A percentile compares a stretch with the other conserved stretches of the same genome.
Conservation (phyloP, 305 asterid species). For the Solanum hybrid region DNA sequence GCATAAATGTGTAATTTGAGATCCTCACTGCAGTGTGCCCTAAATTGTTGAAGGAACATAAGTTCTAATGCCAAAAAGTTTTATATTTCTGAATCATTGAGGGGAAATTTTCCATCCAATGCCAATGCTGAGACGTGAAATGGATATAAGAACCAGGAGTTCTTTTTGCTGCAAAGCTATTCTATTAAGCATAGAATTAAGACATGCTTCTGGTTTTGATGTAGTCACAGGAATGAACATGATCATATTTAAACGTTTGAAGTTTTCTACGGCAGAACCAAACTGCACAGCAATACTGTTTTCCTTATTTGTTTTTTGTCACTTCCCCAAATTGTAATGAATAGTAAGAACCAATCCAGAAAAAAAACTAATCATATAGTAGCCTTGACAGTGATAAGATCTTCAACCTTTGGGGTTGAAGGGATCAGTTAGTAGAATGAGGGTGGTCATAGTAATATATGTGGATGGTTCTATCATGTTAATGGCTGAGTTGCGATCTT, state of each 20-base stretch:
- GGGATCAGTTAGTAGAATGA: background rate
- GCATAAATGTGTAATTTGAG: background rate
- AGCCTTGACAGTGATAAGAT: background rate
- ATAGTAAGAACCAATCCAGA: background rate
- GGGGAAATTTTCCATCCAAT: background rate
- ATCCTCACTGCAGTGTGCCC: background rate
- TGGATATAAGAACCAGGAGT: background rate
- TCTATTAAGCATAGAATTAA: background rate
- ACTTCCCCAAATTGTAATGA: background rate
- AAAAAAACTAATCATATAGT: background rate
- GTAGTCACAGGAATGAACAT: background rate
- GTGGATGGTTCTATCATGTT: background rate
- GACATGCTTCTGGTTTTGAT: background rate
- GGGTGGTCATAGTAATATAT: background rate
- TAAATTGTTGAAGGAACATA: background rate
- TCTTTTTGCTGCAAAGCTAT: background rate
- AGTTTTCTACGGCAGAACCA: background rate
- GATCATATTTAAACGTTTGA: background rate
- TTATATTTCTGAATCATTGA: background rate
- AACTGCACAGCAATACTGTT: background rate
- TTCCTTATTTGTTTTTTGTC: background rate
- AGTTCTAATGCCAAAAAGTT: background rate
- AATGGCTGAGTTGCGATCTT: background rate
- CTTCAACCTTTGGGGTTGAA: background rate
- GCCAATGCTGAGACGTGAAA: background rate